Percentiles rank a stretch among this genome's conserved stretches.
phyloP scores from a whole-genome alignment of 2,329 filamentous ascomycete species.

The Venturia effusa region DNA sequence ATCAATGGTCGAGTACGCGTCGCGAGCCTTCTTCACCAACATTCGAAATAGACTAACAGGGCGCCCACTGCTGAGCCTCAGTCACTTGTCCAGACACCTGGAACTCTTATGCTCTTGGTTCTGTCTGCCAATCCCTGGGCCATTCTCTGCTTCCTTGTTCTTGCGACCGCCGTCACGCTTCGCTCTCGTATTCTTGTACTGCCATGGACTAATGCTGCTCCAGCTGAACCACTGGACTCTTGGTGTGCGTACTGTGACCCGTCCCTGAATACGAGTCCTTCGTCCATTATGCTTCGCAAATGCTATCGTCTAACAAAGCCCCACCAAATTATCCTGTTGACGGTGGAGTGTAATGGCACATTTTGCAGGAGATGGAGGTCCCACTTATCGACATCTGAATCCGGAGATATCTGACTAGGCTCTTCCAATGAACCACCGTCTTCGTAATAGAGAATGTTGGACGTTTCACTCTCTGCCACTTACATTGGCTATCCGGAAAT shows the following conservation, averaged over 20 bases:
- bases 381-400: neutral
- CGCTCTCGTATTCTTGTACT: neutral
- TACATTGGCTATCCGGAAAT: neutral
- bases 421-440: neutral
- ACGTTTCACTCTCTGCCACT: neutral
- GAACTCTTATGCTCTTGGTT: neutral
- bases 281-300: neutral
- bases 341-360: neutral
- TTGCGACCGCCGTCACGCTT: neutral
- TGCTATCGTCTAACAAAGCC: neutral
- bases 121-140: neutral
- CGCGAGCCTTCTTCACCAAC: neutral
- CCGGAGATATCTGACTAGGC: neutral
- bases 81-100: neutral
- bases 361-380: neutral
- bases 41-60: neutral
- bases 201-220: neutral
- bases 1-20: neutral
- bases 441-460: neutral
- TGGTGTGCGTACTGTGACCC: neutral
- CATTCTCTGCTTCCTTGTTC: neutral
- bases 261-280: neutral
- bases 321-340: neutral
- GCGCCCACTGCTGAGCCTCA: neutral
- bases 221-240: neutral